Evolutionary conservation across 1,284 basidiomycete genomes (phyloP).

Genomic region (Leccinum brunneo-olivaceum): DNA sequence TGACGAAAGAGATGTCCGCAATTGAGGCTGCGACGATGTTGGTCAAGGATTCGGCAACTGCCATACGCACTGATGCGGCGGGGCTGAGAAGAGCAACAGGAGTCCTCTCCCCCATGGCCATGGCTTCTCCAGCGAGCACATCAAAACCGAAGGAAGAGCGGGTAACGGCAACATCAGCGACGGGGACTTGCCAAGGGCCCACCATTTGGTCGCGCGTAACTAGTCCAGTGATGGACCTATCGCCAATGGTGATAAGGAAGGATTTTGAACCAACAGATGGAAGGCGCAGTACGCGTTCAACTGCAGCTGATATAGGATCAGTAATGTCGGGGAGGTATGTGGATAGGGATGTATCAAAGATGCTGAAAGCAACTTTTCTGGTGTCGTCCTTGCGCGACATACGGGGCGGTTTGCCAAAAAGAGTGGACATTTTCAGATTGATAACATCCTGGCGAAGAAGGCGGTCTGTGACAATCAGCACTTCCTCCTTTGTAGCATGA

Average conservation of each 20-base stretch:
- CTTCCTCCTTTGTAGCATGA: conserved; percentile 73
- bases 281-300: conserved; percentile 80
- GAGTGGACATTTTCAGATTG: conserved; percentile 86
- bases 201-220: conserved; percentile 98
- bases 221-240: conserved; percentile 90
- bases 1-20: conserved; percentile 68
- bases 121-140: conserved; percentile 82
- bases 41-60: conserved; percentile 89
- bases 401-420: conserved; percentile 95
- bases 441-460: conserved; percentile 79
- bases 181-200: conserved; percentile 97
- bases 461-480: conserved; percentile 86
- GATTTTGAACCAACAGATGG: conserved; percentile 94
- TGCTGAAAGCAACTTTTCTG: conserved; percentile 40
- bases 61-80: conserved; percentile 92
- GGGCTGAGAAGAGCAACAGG: conserved; percentile 85
- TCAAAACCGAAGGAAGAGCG: conserved; percentile 92
- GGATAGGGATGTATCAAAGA: conserved; percentile 71
- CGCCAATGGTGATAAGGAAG: conserved; percentile 98
- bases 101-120: conserved; percentile 97
- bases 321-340: conserved; percentile 52
- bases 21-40: conserved; percentile 85
- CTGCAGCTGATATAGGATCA: conserved; percentile 54
- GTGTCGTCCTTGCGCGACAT: conserved; percentile 77
- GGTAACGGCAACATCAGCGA: conserved; percentile 96